phyloP scores from a whole-genome alignment of 768 basidiomycete species.

The Arthromyces matolae region DNA sequence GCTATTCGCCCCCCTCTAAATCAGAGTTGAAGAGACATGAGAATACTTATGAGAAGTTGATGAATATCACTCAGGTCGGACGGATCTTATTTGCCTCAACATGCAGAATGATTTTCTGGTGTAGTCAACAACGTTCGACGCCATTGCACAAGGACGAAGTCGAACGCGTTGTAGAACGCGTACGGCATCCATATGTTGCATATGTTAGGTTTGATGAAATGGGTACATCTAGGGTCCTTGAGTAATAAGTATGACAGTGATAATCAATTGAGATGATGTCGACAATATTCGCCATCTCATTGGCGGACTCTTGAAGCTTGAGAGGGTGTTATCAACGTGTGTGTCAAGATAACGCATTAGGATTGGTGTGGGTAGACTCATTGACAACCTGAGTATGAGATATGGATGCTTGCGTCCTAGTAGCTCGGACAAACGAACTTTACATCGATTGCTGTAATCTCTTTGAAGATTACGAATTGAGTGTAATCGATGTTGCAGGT shows the following conservation, averaged over 20 bases:
- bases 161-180: no score
- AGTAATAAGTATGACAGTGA: background rate
- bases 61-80: conserved; percentile 6
- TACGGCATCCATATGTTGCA: no score
- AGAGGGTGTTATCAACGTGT: background rate
- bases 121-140: no score
- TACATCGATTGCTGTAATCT: conserved; percentile 3
- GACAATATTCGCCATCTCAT: conserved; percentile 1
- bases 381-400: background rate
- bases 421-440: background rate
- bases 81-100: no score
- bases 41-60: conserved; percentile 9
- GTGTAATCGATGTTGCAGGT: background rate
- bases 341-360: conserved; percentile 1
- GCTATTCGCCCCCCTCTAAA: background rate
- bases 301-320: conserved; percentile 8
- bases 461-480: background rate
- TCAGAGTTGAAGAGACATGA: conserved; percentile 6
- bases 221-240: background rate
- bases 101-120: no score
- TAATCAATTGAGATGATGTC: background rate
- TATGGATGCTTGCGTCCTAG: conserved; percentile 5
- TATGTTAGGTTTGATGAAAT: no score
- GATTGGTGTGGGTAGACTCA: conserved; percentile 10
- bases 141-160: no score